Evolutionary conservation across 345 rosid genomes (phyloP).

Genomic region (Passiflora organensis): DNA sequence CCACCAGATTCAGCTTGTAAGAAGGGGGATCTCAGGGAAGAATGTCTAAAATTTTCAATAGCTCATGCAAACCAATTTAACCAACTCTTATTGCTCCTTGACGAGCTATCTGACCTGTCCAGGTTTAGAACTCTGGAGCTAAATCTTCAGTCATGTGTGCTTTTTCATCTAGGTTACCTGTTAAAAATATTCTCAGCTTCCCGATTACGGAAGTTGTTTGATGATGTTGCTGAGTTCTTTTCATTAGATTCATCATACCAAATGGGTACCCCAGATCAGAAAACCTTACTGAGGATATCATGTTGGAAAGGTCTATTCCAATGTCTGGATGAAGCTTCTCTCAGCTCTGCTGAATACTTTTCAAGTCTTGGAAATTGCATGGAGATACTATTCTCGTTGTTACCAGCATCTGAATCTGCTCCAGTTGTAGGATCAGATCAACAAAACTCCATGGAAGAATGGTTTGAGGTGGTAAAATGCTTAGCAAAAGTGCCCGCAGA

Average conservation of each 20-base stretch:
- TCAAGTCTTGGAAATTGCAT: slow-evolving; percentile 54
- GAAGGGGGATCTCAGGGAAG: slow-evolving; percentile 56
- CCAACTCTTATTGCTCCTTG: slow-evolving; percentile 59
- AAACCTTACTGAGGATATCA: slow-evolving; percentile 48
- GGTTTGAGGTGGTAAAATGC: slow-evolving; percentile 64
- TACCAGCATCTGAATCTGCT: slow-evolving; percentile 45
- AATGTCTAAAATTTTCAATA: slow-evolving; percentile 56
- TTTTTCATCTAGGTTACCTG: slow-evolving; percentile 53
- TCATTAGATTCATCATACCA: slow-evolving; percentile 39
- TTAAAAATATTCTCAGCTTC: slow-evolving; percentile 70
- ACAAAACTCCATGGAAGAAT: slow-evolving; percentile 40
- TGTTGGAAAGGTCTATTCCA: slow-evolving; percentile 77
- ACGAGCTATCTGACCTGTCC: slow-evolving; percentile 69
- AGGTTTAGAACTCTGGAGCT: slow-evolving; percentile 67
- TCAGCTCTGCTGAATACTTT: slow-evolving; percentile 48
- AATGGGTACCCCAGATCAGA: slow-evolving; percentile 37
- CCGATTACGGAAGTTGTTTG: slow-evolving; percentile 63
- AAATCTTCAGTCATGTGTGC: slow-evolving; percentile 60
- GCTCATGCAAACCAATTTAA: slow-evolving; percentile 68
- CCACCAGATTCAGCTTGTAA: slow-evolving; percentile 32
- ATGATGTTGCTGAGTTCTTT: slow-evolving; percentile 52
- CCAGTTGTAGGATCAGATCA: slow-evolving; percentile 18
- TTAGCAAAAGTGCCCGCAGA: slow-evolving; percentile 53
- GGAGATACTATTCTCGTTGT: slow-evolving; percentile 55
- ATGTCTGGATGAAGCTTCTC: slow-evolving; percentile 62